Evolutionary conservation across 768 basidiomycete species (phyloP), one percentile per base, ranked within the genome.

Genomic region (Lentinula detonsa): DNA sequence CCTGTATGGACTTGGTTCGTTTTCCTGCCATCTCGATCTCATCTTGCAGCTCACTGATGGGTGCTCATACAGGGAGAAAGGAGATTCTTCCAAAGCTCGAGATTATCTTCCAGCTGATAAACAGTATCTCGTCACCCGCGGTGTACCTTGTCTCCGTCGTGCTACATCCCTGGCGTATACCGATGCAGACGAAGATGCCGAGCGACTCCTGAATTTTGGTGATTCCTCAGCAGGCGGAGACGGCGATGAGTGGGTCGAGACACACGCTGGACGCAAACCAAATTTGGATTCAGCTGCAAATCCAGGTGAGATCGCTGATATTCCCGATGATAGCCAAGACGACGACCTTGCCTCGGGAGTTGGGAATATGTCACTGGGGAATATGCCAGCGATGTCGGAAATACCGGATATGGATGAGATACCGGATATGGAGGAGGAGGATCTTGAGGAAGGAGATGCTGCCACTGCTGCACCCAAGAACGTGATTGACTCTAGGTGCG

Each of bases 381-480:
- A 60, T 31, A 69, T 62, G 33, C 67, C 61, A 49, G 68, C 71
- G 46, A 73, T 74, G 23, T 72, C 72, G 23, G 88, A 87, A 63
- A 93, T 89, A n/a, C 93, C 94, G 31, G 88, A 98, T 78, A 80
- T 98, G 67, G 95, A 96, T 70, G 95, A 98, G 73, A 98, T 98
- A 59, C 97, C 97, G 4, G 97, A 98, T 76, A 97, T 99, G 93
- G 95, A 97, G 72, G 93, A 95, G 68, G 95, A 94, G n/a, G 84
- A 85, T 64, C 80, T 95, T 40, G 95, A 90, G 66, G 94, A 84
- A 10, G 90, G 85, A 35, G 95, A 98, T 62, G 94, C 93, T 65
- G 93, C 92, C 10, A 87, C 91, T 52, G 87, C 86, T 45, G 83
- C 80, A 23, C 83, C 87, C 11, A 85, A 80, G 71, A 68, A 75